phyloP scores from a whole-genome alignment of 768 basidiomycete genomes.

The Kondoa malvinella region DNA sequence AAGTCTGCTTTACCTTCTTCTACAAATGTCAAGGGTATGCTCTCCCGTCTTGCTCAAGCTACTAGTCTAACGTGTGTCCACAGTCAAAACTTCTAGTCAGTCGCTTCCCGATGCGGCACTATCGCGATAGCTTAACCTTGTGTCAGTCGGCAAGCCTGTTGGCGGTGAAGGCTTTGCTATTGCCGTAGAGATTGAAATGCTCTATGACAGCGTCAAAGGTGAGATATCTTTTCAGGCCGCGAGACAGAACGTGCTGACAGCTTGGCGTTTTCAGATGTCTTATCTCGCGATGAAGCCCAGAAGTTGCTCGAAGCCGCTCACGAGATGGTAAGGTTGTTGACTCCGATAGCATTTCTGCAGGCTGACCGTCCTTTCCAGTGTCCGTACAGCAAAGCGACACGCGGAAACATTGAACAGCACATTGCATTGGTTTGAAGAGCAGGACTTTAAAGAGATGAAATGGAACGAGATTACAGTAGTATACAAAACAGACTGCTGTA shows the following conservation, averaged over 20 bases:
- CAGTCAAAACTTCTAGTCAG: neutral
- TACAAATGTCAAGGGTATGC: neutral
- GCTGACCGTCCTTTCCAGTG: no score
- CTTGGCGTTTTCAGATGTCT: neutral
- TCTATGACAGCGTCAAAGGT: neutral
- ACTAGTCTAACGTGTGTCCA: neutral
- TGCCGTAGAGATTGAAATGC: neutral
- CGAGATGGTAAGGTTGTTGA: no score
- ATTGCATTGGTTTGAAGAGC: neutral
- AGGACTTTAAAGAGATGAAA: no score
- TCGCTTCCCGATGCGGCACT: neutral
- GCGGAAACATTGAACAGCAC: neutral
- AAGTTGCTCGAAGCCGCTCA: neutral
- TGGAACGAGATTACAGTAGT: no score
- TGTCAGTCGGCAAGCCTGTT: neutral
- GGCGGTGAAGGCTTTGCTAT: neutral
- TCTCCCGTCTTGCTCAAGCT: neutral
- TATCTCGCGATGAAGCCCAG: neutral
- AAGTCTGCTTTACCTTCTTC: neutral
- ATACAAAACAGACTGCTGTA: no score
- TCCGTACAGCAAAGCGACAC: neutral
- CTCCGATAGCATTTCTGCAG: no score
- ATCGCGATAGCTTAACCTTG: neutral
- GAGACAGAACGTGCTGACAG: neutral
- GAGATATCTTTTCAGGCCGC: neutral